Percentiles rank a stretch among this genome's conserved stretches.
Conservation (phyloP, 2,329 filamentous ascomycete species). For the Fusarium praegraminearum region DNA sequence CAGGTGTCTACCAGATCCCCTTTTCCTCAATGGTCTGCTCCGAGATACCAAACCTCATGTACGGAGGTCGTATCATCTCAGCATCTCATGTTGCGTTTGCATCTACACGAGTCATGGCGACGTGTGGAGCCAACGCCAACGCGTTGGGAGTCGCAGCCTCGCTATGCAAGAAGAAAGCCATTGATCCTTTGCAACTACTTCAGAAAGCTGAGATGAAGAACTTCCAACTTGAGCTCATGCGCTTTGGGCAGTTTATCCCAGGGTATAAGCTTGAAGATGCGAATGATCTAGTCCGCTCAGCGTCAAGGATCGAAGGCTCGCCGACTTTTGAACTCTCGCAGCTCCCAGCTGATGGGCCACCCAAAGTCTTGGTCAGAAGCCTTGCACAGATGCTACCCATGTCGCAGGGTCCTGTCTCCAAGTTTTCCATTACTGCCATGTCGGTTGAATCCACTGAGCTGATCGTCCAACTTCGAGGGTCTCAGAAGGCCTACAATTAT, state of each 20-base stretch:
- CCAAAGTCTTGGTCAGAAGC: conserved; percentile 17
- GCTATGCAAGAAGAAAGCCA: neutral
- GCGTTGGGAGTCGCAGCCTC: conserved; percentile 20
- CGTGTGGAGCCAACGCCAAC: conserved; percentile 22
- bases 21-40: conserved; percentile 19
- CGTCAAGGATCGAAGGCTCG: neutral
- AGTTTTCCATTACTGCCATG: neutral
- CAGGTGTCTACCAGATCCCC: conserved; percentile 21
- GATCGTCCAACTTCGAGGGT: neutral
- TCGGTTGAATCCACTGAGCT: conserved; percentile 2
- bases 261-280: conserved; percentile 19
- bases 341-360: neutral
- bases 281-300: conserved; percentile 10
- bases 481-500: conserved; percentile 19
- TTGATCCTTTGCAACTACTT: conserved; percentile 8
- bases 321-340: conserved; percentile 4
- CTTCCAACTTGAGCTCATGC: conserved; percentile 20
- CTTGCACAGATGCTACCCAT: conserved; percentile 20
- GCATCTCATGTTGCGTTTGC: conserved; percentile 24
- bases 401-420: neutral
- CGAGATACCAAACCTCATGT: conserved; percentile 20
- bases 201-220: conserved; percentile 6
- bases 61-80: conserved; percentile 25
- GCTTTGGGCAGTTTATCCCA: conserved; percentile 21
- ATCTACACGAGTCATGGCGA: conserved; percentile 23